phyloP scores from a whole-genome alignment of 1,284 basidiomycete species.

The Sporisorium reilianum region DNA sequence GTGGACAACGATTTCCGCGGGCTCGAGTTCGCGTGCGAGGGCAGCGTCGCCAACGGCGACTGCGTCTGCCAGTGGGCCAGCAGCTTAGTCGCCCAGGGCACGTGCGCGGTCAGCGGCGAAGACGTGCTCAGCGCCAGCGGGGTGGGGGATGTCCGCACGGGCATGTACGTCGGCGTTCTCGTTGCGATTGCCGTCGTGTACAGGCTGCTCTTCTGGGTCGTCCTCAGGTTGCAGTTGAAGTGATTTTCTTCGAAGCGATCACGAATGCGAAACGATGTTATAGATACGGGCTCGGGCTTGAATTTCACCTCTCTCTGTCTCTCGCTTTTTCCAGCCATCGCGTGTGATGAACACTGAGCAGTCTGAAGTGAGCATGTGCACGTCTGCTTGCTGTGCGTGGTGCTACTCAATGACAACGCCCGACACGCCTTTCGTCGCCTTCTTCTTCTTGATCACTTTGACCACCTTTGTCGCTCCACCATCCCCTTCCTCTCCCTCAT shows the following conservation, averaged over 20 bases:
- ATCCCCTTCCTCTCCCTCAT: background rate
- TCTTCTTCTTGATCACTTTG: constrained; percentile 39
- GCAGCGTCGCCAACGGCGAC: no score
- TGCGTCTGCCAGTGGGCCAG: no score
- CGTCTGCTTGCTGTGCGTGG: no score
- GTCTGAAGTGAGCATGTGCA: no score
- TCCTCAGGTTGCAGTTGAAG: constrained; percentile 30
- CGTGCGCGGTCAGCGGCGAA: no score
- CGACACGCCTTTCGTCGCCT: constrained; percentile 6
- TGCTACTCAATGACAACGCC: constrained; percentile 26
- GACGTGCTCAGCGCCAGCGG: constrained; percentile 23
- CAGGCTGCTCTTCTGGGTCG: constrained; percentile 64
- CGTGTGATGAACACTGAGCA: no score
- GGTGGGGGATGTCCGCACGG: constrained; percentile 49
- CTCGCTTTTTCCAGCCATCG: no score
- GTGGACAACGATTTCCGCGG: constrained; percentile 74
- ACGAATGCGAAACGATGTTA: no score
- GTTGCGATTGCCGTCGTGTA: constrained; percentile 46
- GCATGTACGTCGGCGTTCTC: constrained; percentile 64
- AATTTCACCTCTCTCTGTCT: no score
- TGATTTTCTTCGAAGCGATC: no score
- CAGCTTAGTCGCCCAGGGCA: no score
- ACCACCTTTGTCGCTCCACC: constrained; percentile 22
- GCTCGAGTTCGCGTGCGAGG: constrained; percentile 72
- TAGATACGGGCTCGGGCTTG: no score